Evolutionary conservation across 805 yeast species (phyloP).

Genomic region (Monosporozyma yasuniensis): DNA sequence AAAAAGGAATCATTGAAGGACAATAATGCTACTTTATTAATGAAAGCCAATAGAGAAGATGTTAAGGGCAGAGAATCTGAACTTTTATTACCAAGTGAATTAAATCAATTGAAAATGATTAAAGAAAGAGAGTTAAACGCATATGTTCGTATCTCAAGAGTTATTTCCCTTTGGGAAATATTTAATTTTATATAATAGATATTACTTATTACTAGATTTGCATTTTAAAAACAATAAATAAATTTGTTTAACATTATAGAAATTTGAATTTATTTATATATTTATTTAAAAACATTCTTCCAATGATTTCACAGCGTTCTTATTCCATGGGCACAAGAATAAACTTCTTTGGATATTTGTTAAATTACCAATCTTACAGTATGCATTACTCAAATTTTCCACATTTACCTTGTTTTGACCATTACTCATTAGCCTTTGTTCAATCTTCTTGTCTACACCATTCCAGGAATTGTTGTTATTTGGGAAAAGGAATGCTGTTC

Average conservation of each 20-base stretch:
- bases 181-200: slow-evolving; percentile 28
- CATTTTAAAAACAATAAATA: neutral
- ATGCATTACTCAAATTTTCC: slow-evolving; percentile 40
- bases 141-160: slow-evolving; percentile 46
- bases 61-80: slow-evolving; percentile 76
- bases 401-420: slow-evolving; percentile 45
- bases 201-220: neutral
- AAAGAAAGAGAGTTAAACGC: slow-evolving; percentile 48
- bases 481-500: slow-evolving; percentile 69
- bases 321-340: slow-evolving; percentile 49
- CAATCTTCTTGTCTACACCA: slow-evolving; percentile 45
- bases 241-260: neutral
- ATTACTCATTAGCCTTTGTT: slow-evolving; percentile 48
- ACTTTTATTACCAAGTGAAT: slow-evolving; percentile 63
- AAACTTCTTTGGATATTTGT: slow-evolving; percentile 60
- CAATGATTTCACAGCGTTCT: slow-evolving; percentile 24
- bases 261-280: neutral
- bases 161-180: slow-evolving; percentile 48
- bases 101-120: slow-evolving; percentile 56
- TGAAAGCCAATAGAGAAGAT: slow-evolving; percentile 82
- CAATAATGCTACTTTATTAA: slow-evolving; percentile 57
- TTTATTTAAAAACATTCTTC: slow-evolving; percentile 23
- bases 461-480: slow-evolving; percentile 62
- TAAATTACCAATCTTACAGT: slow-evolving; percentile 38
- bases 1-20: slow-evolving; percentile 47